phyloP scores from a whole-genome alignment of 345 rosid genomes.

The Geranium rotundifolium region DNA sequence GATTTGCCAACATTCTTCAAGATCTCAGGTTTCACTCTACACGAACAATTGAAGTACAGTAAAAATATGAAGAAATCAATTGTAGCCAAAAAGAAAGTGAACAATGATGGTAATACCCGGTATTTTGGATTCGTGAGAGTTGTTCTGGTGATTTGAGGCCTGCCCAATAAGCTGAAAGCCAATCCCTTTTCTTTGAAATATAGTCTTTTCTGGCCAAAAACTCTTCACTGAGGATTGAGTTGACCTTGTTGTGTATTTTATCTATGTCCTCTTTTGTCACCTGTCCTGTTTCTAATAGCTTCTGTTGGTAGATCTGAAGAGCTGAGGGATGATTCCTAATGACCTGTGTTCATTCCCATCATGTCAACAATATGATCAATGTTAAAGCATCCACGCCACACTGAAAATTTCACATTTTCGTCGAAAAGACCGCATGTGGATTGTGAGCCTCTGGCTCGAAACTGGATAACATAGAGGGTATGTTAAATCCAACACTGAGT shows the following conservation, averaged over 20 bases:
- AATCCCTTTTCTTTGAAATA: constrained; percentile 20
- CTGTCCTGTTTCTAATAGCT: constrained; percentile 18
- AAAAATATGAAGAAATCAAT: too few relatives aligned
- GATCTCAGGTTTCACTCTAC: constrained; percentile 25
- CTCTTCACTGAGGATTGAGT: constrained; percentile 22
- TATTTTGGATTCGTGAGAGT: neutral
- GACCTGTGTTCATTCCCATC: too few relatives aligned
- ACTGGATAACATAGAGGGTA: too few relatives aligned
- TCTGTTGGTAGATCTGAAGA: too few relatives aligned
- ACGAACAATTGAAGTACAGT: neutral
- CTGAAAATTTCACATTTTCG: too few relatives aligned
- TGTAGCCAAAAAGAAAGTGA: too few relatives aligned
- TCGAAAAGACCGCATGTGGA: too few relatives aligned
- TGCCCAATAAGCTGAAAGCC: constrained; percentile 31
- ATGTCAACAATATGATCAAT: too few relatives aligned
- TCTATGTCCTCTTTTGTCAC: constrained; percentile 15
- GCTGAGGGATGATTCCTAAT: neutral
- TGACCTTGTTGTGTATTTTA: constrained; percentile 21
- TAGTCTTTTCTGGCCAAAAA: constrained; percentile 25
- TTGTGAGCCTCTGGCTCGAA: too few relatives aligned
- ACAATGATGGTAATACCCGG: constrained; percentile 17
- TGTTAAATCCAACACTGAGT: too few relatives aligned
- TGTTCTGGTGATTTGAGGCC: constrained; percentile 23
- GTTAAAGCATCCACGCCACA: too few relatives aligned
- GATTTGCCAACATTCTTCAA: constrained; percentile 28